Evolutionary conservation across 805 yeast genomes (phyloP), one percentile per base, ranked within the genome.

Genomic region (Ogataea ramenticola): DNA sequence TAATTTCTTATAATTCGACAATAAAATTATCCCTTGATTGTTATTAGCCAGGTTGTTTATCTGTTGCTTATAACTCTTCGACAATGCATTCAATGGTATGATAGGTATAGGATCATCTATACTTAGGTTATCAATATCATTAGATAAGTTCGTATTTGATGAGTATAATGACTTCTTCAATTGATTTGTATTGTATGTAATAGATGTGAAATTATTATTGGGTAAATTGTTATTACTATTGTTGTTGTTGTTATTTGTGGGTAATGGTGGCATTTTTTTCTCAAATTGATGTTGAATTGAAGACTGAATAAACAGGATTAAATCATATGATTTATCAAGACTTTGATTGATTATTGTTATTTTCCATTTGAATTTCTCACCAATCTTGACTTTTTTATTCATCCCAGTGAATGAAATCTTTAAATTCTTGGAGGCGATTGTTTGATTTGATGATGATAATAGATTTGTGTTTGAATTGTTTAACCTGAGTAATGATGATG

Each of bases 311-410:
- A 65, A 67, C 43, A 85, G 62, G 3, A 85, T 68, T 39, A 84
- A 57, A 43, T 76, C 74, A 47, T 82, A 61, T 21, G 24, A 14
- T 14, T 69, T 69, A 6, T 55, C 63, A n/a, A 61, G 50, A 1
- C 85, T 73, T 47, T 71, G 71, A 64, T 86, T 86, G 42, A 82
- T 72, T 1, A 83, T 79, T 51, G 79, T 84, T 14, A 86, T 68
- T 40, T 71, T 71, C 85, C 90, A 80, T 43, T 68, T 72, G 56
- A 76, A 77, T 2, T 70, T 66, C 35, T 76, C 72, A 2, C 93
- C 91, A 10, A 82, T 60, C 50, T 69, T 66, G 4, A 82, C 61
- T 49, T 82, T 74, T 11, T 77, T 75, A 0, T 95, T 93, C 5
- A 73, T 66, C 45, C 85, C 77, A 3, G n/a, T 26, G 16, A 39